Evolutionary conservation across 176 grass and related monocot species (phyloP).

Genomic region (Aechmea fasciata): DNA sequence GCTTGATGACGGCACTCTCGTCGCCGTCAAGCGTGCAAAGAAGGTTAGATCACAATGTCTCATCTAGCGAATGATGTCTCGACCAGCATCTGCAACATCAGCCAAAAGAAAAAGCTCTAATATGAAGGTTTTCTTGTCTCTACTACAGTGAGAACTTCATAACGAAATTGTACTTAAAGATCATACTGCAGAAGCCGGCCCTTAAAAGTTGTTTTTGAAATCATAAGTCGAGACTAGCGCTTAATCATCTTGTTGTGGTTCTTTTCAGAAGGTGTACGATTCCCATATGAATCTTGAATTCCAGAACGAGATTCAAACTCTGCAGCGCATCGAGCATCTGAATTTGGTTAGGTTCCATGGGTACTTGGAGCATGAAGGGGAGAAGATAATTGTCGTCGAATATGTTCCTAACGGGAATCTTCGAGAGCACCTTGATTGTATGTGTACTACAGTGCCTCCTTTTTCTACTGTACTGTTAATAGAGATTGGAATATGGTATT

Average conservation of each 20-base stretch:
- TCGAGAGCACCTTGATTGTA: slow-evolving; percentile 87
- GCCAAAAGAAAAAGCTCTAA: too few relatives aligned
- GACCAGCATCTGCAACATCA: too few relatives aligned
- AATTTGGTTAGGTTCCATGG: slow-evolving; percentile 87
- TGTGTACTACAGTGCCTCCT: slow-evolving; percentile 3
- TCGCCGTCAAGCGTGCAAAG: slow-evolving; percentile 77
- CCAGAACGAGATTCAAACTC: slow-evolving; percentile 70
- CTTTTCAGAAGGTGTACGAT: slow-evolving; percentile 53
- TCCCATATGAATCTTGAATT: slow-evolving; percentile 51
- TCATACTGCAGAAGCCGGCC: too few relatives aligned
- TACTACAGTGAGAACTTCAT: too few relatives aligned
- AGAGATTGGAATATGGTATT: neutral
- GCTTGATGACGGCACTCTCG: slow-evolving; percentile 45
- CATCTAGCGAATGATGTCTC: too few relatives aligned
- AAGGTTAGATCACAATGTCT: slow-evolving; percentile 33
- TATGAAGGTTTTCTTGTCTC: too few relatives aligned
- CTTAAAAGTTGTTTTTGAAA: neutral
- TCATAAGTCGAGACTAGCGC: neutral
- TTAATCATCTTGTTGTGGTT: neutral
- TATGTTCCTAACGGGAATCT: slow-evolving; percentile 90
- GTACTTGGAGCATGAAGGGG: slow-evolving; percentile 60
- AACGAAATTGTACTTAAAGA: too few relatives aligned
- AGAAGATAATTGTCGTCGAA: slow-evolving; percentile 82
- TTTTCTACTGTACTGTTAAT: neutral
- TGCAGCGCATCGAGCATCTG: slow-evolving; percentile 70